Percentiles rank a stretch among this genome's conserved stretches.
phyloP scores from a whole-genome alignment of 768 basidiomycete species.

The Trametes cingulata region DNA sequence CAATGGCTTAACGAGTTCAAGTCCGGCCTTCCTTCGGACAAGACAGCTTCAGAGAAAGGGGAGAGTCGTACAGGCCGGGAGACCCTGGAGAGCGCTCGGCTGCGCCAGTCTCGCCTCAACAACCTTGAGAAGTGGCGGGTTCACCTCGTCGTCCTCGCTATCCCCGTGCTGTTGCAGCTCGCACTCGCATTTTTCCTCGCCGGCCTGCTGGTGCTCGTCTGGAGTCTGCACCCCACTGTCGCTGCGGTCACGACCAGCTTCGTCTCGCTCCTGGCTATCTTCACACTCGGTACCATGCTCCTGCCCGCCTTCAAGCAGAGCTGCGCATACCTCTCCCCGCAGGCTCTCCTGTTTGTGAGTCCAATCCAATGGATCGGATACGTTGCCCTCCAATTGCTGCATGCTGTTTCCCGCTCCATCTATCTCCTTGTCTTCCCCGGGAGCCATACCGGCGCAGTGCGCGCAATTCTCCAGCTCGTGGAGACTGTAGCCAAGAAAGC shows the following conservation, averaged over 20 bases:
- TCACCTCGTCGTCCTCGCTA: not conserved
- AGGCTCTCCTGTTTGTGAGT: not conserved
- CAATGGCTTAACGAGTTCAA: constrained; percentile 2
- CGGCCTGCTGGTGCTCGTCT: not conserved
- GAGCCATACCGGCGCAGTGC: too few species aligned
- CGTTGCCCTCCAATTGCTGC: not conserved
- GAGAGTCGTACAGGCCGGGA: too few species aligned
- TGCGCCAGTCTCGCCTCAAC: not conserved
- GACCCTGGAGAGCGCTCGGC: not conserved
- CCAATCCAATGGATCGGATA: not conserved
- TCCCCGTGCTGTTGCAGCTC: constrained; percentile 2
- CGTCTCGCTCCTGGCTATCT: not conserved
- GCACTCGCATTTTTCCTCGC: not conserved
- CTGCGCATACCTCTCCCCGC: constrained; percentile 1
- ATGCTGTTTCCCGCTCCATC: too few species aligned
- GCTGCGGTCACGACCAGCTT: not conserved
- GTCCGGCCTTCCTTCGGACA: not conserved
- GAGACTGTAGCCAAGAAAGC: too few species aligned
- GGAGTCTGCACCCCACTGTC: not conserved
- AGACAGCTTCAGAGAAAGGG: not conserved
- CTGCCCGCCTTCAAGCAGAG: not conserved
- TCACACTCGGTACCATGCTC: not conserved
- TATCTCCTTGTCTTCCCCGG: too few species aligned
- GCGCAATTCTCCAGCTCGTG: too few species aligned
- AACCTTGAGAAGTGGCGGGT: not conserved